These are phyloP conservation scores for Colletotrichum somersetense DNA, from an alignment of 2,329 filamentous ascomycete genomes.

Conservation along the genomic window DNA sequence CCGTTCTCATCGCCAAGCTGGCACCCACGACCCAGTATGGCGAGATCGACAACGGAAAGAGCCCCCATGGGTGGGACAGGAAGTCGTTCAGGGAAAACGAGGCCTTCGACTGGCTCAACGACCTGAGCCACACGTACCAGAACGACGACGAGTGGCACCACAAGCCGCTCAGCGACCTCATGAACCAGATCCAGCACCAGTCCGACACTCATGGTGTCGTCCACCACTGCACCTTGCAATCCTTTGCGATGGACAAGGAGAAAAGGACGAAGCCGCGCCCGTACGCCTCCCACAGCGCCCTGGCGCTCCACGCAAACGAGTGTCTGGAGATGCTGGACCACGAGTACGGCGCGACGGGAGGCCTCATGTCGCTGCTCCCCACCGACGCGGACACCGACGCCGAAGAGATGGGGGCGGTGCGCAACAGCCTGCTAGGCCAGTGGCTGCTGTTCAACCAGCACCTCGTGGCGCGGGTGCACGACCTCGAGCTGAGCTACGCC, in stretches of 20 bases:
- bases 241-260: constrained; percentile 43
- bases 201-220: constrained; percentile 57
- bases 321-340: constrained; percentile 72
- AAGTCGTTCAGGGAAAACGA: constrained; percentile 56
- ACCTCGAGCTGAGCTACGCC: constrained; percentile 67
- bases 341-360: constrained; percentile 67
- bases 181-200: constrained; percentile 59
- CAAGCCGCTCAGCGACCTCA: constrained; percentile 59
- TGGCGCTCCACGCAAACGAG: constrained; percentile 70
- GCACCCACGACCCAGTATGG: constrained; percentile 52
- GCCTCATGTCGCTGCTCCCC: constrained; percentile 67
- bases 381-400: constrained; percentile 51
- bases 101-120: constrained; percentile 69
- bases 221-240: constrained; percentile 61
- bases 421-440: constrained; percentile 68
- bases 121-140: constrained; percentile 62
- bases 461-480: constrained; percentile 66
- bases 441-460: constrained; percentile 67
- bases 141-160: constrained; percentile 63
- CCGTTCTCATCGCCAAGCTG: constrained; percentile 64
- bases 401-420: constrained; percentile 57
- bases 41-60: constrained; percentile 47
- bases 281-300: constrained; percentile 61
- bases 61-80: constrained; percentile 24
- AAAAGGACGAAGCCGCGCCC: constrained; percentile 48